These are phyloP conservation scores for thale cress (Arabidopsis thaliana) DNA, from an alignment of 345 rosid species.

Conservation along the genomic window TAIR10.1 NC_003070.9:28253001-28253500, in stretches of 20 bases:
- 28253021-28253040: constrained; percentile 70
- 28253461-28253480: not conserved
- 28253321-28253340: constrained; percentile 72
- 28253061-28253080: constrained; percentile 57
- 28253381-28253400: not conserved
- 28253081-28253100: constrained; percentile 65
- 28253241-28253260: constrained; percentile 79
- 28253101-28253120: constrained; percentile 54
- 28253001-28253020: constrained; percentile 60
- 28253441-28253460: not conserved
- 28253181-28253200: constrained; percentile 55
- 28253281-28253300: constrained; percentile 85
- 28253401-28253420: constrained; percentile 15
- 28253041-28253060: constrained; percentile 68
- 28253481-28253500: constrained; percentile 14
- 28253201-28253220: constrained; percentile 55
- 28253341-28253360: constrained; percentile 52
- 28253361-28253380: not conserved
- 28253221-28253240: constrained; percentile 63
- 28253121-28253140: not conserved
- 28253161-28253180: not conserved
- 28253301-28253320: constrained; percentile 77
- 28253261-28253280: constrained; percentile 66
- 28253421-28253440: not conserved
- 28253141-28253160: not conserved